Base-by-base conservation (phyloP, 1,139 yeast species). In the Geotrichum europaeum region DNA sequence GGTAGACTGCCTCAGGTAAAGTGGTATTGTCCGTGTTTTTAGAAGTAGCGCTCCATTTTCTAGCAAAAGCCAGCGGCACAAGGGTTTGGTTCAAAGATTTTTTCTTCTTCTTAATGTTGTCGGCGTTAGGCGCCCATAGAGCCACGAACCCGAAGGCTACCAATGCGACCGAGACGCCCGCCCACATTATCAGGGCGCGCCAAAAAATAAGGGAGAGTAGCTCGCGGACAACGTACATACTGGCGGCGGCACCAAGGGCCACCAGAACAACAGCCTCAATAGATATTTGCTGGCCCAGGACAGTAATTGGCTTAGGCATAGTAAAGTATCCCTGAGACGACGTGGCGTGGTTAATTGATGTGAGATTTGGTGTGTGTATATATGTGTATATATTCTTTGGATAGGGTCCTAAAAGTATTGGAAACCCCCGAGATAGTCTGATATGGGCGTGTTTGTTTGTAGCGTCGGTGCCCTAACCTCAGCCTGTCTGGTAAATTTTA, bases 1-100 rank as follows among this genome's bases (percentile, higher is more conserved):
- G 79, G 56, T 81, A 77, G 2, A 82, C 72, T 12, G 66, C 20
- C 20, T 18, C 51, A 24, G 24, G 28, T 40, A 25, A 6, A 18
- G 25, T 30, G 45, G 13, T 34, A 53, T 13, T 5, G 34, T 43
- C 43, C 4, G n/a, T 1, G n/a, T 4, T 34, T 51, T 49, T 18
- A 15, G 24, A n/a, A 18, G 6, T 50, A 25, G n/a, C 32, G 18
- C 22, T 12, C 34, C 51, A 36, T 22, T 57, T 43, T 18, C 60
- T 58, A 40, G 64, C 50, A 62, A 69, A 69, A 34, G 67, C 66
- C 60, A 63, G 66, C 18, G 62, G 62, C 45, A 55, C 60, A 45
- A 63, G 40, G 2, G 64, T 51, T 18, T 55, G 54, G 28, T 47
- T 43, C 13, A 56, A 36, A n/a, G 55, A 49, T 36, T 51, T 53